phyloP scores from a whole-genome alignment of 1,284 basidiomycete species.

The Coniophora puteana region DNA sequence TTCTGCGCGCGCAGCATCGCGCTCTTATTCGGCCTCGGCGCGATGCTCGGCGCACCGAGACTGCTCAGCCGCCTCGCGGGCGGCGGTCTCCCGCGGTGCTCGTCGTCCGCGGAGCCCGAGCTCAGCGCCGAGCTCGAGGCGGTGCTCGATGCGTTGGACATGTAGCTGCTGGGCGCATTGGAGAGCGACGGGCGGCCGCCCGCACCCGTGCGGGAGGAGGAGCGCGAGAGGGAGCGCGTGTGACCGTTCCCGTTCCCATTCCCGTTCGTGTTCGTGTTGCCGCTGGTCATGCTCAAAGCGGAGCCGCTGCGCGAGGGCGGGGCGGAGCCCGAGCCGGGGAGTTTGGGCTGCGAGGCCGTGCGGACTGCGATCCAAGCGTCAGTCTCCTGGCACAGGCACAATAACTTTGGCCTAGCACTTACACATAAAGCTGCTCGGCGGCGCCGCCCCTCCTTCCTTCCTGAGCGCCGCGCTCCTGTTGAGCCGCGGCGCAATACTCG shows the following conservation, averaged over 20 bases:
- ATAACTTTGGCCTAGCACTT: constrained; percentile 19
- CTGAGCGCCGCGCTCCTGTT: constrained; percentile 71
- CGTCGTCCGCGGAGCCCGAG: constrained; percentile 14
- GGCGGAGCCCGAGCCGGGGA: constrained; percentile 32
- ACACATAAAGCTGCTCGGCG: constrained; percentile 67
- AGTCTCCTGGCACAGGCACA: background rate
- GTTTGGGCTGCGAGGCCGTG: constrained; percentile 34
- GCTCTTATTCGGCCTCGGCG: constrained; percentile 69
- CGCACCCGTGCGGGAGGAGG: constrained; percentile 21
- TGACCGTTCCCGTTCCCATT: constrained; percentile 20
- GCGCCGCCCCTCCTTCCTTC: constrained; percentile 38
- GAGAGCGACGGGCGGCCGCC: constrained; percentile 4
- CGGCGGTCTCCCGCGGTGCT: constrained; percentile 17
- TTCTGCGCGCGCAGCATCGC: constrained; percentile 70
- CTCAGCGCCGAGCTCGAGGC: constrained; percentile 19
- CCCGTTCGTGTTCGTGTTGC: constrained; percentile 8
- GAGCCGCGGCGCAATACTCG: constrained; percentile 58
- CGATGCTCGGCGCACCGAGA: constrained; percentile 52
- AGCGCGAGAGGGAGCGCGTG: constrained; percentile 20
- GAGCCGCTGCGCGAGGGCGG: constrained; percentile 38
- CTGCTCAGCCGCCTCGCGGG: constrained; percentile 47
- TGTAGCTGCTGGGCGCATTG: constrained; percentile 16
- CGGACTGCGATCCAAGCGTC: constrained; percentile 33
- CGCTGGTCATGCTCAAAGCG: constrained; percentile 24
- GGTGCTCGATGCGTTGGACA: constrained; percentile 26